Evolutionary conservation across 2,329 filamentous ascomycete species (phyloP), one percentile per base, ranked within the genome.

Genomic region (Alternaria sp.): DNA sequence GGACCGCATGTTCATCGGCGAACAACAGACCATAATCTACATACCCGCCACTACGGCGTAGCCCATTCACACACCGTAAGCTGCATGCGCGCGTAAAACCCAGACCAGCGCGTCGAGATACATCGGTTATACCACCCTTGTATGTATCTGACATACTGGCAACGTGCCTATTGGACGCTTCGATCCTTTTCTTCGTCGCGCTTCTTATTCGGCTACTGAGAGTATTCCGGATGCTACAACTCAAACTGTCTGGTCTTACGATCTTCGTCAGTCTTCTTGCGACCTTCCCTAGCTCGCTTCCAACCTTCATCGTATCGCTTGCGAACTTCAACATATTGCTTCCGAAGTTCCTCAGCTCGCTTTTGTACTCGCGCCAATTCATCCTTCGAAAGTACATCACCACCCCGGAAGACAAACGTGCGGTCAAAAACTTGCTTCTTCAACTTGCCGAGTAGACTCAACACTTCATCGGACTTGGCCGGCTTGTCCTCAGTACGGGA

Each of bases 1-100:
- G 4, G 19, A 2, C 4, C 5, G 7, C 44, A n/a, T 36, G 30
- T 25, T 52, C 19, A 15, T 52, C 30, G 30, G 5, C 49, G 5
- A 52, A 52, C 49, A 23, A 36, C 11, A 52, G n/a, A 7, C 7
- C 13, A n/a, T n/a, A 3, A 52, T 40, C 49, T 52, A 25, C 19
- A n/a, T 25, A 25, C 30, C 13, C 49, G 28, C 30, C 19, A 11
- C 23, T 25, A 21, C 49, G 49, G 49, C 49, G 28, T 52, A 52
- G 36, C 28, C 9, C 49, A 36, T 51, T 12, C 49, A 40, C 19
- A 8, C 30, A 13, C 19, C 19, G 7, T 52, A 52, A 52, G 30
- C 49, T 52, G 49, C 49, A 52, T 52, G 49, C 19, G 49, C 49
- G 30, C 19, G 3, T 52, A 52, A n/a, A 23, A 17, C 5, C 19